Base-by-base conservation (phyloP, 164 flowering plant species). In the Macadamia integrifolia region DNA sequence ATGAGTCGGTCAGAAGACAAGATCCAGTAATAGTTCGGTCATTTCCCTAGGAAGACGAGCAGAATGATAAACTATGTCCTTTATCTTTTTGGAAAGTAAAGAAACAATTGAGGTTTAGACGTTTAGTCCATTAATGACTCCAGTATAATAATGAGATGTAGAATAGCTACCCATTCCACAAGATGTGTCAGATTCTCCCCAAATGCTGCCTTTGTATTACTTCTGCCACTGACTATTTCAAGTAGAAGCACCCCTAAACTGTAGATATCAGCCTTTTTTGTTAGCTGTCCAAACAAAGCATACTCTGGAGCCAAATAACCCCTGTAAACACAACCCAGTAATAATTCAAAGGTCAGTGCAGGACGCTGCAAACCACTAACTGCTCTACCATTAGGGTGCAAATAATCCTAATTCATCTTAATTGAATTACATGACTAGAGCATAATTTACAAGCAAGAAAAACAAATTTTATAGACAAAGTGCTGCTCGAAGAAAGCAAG, bases 251-350 rank as follows among this genome's bases (percentile, higher is more conserved):
- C 87, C 66, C 98, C 98, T 66, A 88, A 90, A 68, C 94, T 88
- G 77, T 90, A 92, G 35, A 92, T 79, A 72, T 90, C 98, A 11
- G 91, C 94, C 78, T 90, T 92, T 75, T 83, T 86, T n/a, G 98
- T 88, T 31, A 90, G 81, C 70, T 85, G 87, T 69, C 93, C 92
- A 30, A 82, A 62, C 69, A 81, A 63, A 11, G 91, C 91, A 78
- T 90, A 90, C 72, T 92, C 98, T 1, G 98, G 98, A 35, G 96
- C 98, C 65, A 88, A 74, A 78, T 92, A 90, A 60, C 98, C 98
- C 66, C 97, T 91, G 85, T 76, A 74, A 46, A 58, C 4, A 62
- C 15, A 60, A 9, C 1, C 57, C 6, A 14, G 57, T 13, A 53
- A 53, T 53, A 17, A 14, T 0, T 53, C 13, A 46, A 8, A 46